Conservation (phyloP, 257 asterid genomes). For the Fraxinus anomala region DNA sequence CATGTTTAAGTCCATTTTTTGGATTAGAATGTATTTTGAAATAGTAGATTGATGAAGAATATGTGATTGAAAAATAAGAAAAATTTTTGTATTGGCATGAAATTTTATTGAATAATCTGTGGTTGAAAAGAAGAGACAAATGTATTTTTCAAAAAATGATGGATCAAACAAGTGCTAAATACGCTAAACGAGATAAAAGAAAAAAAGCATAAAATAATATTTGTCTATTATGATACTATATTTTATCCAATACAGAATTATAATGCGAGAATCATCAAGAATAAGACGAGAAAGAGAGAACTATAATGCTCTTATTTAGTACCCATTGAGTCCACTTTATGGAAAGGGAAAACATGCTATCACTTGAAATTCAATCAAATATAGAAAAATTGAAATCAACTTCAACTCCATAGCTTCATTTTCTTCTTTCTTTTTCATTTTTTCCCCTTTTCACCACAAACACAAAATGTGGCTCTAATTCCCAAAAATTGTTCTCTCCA, state of each 20-base stretch:
- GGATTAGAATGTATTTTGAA: too few species aligned
- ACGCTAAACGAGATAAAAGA: too few species aligned
- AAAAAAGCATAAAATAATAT: too few species aligned
- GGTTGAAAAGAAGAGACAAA: too few species aligned
- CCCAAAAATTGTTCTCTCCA: background rate
- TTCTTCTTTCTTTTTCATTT: background rate
- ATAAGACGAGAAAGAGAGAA: background rate
- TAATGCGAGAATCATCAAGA: background rate
- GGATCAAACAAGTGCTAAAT: too few species aligned
- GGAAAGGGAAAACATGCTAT: slow-evolving; percentile 14
- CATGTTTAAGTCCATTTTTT: too few species aligned
- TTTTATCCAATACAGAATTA: background rate
- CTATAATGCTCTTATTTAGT: background rate
- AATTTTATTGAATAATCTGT: too few species aligned
- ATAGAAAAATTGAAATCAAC: background rate
- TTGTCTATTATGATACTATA: background rate
- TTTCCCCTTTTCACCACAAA: slow-evolving; percentile 1
- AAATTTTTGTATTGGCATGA: too few species aligned
- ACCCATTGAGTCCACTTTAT: background rate
- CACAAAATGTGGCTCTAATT: slow-evolving; percentile 9
- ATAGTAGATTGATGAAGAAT: too few species aligned
- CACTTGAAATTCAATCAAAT: slow-evolving; percentile 18
- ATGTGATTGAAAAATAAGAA: too few species aligned
- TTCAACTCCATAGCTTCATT: background rate
- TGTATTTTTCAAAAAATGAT: too few species aligned